These are phyloP conservation scores for Coniella lustricola DNA, from an alignment of 2,329 filamentous ascomycete species.

Conservation along the genomic window DNA sequence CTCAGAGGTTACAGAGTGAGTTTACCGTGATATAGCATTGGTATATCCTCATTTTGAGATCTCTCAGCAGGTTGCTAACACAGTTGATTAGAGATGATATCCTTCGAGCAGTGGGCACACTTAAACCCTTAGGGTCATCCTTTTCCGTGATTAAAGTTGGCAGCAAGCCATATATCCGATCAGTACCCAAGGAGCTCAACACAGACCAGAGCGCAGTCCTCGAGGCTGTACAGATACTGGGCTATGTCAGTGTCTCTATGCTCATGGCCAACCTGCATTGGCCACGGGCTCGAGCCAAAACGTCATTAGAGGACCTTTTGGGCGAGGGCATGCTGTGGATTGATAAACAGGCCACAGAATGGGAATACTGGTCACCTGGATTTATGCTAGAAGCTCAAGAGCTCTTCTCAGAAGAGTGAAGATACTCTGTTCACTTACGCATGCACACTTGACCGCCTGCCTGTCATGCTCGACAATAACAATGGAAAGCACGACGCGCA, in stretches of 20 bases:
- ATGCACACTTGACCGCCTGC: too few species aligned
- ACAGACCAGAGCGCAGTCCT: conserved; percentile 88
- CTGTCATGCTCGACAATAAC: too few species aligned
- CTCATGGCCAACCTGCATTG: conserved; percentile 78
- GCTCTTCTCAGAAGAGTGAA: conserved; percentile 11
- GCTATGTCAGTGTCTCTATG: conserved; percentile 87
- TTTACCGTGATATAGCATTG: background rate
- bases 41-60: background rate
- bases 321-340: conserved; percentile 91
- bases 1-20: conserved; percentile 70
- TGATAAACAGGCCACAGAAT: conserved; percentile 76
- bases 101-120: conserved; percentile 76
- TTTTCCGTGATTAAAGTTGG: conserved; percentile 83
- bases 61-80: background rate
- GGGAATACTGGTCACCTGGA: conserved; percentile 87
- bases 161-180: conserved; percentile 78
- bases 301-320: conserved; percentile 83
- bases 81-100: conserved; percentile 66
- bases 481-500: too few species aligned
- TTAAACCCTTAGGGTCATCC: conserved; percentile 80
- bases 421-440: background rate
- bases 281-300: conserved; percentile 77
- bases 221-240: conserved; percentile 82
- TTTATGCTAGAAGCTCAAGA: conserved; percentile 51
- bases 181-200: conserved; percentile 90